phyloP scores from a whole-genome alignment of 1,284 basidiomycete species.

The Marasmius sp. region DNA sequence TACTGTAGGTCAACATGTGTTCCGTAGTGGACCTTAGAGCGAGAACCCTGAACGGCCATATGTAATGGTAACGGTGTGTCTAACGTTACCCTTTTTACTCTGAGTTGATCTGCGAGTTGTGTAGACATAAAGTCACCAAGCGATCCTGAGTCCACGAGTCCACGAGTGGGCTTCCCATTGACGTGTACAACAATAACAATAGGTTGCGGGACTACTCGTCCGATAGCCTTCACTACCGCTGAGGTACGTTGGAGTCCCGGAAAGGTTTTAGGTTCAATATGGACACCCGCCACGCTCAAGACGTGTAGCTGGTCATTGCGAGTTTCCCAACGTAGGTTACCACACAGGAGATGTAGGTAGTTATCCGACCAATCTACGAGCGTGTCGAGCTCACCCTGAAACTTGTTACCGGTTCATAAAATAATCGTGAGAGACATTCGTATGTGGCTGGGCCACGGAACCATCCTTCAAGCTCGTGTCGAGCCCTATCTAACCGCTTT shows the following conservation, averaged over 20 bases:
- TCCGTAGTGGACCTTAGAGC: constrained; percentile 14
- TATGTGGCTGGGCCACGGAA: neutral
- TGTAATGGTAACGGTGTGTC: constrained; percentile 25
- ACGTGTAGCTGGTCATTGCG: neutral
- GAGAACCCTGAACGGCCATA: constrained; percentile 30
- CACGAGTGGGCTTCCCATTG: constrained; percentile 29
- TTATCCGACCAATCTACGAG: neutral
- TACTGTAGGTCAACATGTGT: constrained; percentile 12
- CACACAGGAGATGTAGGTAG: neutral
- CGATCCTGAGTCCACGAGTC: constrained; percentile 36
- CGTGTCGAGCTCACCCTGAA: neutral
- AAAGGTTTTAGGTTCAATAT: constrained; percentile 8
- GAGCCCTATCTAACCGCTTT: neutral
- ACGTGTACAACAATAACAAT: constrained; percentile 30
- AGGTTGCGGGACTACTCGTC: constrained; percentile 25
- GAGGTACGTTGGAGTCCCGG: constrained; percentile 18
- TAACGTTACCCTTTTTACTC: constrained; percentile 15
- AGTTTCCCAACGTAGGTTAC: constrained; percentile 4
- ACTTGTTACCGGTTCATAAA: neutral
- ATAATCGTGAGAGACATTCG: neutral
- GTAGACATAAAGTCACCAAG: constrained; percentile 40
- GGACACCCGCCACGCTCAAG: neutral
- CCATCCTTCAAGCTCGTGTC: neutral
- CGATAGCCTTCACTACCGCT: constrained; percentile 19
- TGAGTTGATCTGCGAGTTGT: constrained; percentile 28